Base-by-base conservation (phyloP, 345 rosid species). In the Anastatica hierochuntica region DNA sequence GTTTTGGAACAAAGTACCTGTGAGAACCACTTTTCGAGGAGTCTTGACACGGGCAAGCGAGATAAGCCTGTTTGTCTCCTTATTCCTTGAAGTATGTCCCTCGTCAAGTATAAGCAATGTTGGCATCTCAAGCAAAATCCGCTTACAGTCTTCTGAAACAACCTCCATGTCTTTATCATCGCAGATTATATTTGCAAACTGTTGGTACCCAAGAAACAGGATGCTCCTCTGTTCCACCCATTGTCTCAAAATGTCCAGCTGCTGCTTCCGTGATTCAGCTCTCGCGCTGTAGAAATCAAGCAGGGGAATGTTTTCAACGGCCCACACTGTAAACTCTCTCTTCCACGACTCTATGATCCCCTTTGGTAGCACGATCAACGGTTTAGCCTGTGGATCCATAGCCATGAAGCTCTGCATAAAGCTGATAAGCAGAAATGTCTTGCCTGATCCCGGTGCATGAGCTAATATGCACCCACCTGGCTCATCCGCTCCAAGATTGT, bases 381-480 rank as follows among this genome's bases (percentile, higher is more conserved):
- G 95, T 49, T 78, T 88, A 29, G 90, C 95, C 19, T 76, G 66
- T 6, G 94, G 88, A 72, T 82, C 72, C 58, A 75, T 84, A 37
- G 90, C 95, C 53, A 92, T 74, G 62, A 92, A 92, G 63, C 94
- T 88, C 40, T 84, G 96, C 72, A 92, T 63, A 62, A 88, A 88
- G 63, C 96, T 88, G 24, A 92, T 88, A 12, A 88, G 77, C 74
- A 90, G 81, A 43, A 90, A 90, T 6, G 98, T 88, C 70, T 90
- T 88, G 21, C 96, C 98, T 8, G 98, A 90, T 30, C 98, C 98
- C 8, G 96, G 98, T 8, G 96, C 94, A 76, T 90, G 95, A 34
- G 98, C 98, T 73, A 90, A 43, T 57, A 90, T 84, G 69, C 96
- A 88, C 29, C 96, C 98, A 19, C 94, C 85, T 5, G 98, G 96